Conservation (phyloP, 78 protist species). For the Dictyostelium intermedium region DNA sequence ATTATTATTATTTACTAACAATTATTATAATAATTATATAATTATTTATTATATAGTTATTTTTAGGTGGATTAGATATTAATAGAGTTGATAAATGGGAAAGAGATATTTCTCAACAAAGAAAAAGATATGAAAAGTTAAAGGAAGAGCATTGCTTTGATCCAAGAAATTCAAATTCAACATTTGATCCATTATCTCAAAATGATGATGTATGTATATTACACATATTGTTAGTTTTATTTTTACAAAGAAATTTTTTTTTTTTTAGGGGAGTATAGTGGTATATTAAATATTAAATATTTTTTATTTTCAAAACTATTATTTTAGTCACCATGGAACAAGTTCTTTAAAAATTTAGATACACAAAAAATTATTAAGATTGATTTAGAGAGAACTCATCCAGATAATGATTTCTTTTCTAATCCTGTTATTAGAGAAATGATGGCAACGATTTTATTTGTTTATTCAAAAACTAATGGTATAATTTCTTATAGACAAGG, state of each 20-base stretch:
- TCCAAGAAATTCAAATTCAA: constrained; percentile 22
- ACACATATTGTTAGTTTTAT: too few relatives aligned
- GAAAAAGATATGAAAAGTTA: constrained; percentile 24
- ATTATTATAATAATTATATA: neutral
- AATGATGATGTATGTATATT: constrained; percentile 55
- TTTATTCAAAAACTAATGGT: constrained; percentile 71
- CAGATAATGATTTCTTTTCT: constrained; percentile 83
- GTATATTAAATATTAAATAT: too few relatives aligned
- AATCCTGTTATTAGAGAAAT: constrained; percentile 7
- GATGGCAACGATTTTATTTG: constrained; percentile 68
- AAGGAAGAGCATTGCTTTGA: constrained; percentile 32
- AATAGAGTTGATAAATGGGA: constrained; percentile 42
- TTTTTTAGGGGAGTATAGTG: neutral
- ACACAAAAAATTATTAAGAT: constrained; percentile 72
- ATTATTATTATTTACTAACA: neutral
- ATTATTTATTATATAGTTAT: neutral
- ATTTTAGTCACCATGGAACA: constrained; percentile 84
- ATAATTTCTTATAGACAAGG: constrained; percentile 83
- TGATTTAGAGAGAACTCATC: constrained; percentile 85
- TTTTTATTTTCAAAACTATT: neutral
- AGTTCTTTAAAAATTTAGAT: constrained; percentile 71
- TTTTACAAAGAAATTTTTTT: neutral
- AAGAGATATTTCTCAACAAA: neutral
- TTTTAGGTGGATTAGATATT: constrained; percentile 40
- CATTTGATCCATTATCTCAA: constrained; percentile 57